A percentile compares a stretch with the other conserved stretches of the same genome.
Conservation (phyloP, 2,329 filamentous ascomycete genomes). For the Aspergillus fijiensis region DNA sequence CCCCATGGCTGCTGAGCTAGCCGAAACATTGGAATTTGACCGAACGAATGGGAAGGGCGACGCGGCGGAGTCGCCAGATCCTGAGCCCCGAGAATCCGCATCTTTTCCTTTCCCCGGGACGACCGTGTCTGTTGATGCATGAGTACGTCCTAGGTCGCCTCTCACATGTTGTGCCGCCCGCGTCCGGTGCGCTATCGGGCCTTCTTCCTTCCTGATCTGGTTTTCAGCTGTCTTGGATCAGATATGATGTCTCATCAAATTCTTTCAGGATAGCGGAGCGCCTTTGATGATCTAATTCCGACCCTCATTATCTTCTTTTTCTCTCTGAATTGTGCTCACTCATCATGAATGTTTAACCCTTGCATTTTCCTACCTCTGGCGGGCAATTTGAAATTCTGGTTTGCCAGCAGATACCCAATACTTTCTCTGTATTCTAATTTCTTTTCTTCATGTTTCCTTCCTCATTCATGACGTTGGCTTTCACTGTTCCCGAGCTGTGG, state of each 20-base stretch:
- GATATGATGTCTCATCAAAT: neutral
- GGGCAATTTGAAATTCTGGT: constrained; percentile 15
- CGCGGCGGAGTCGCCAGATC: constrained; percentile 30
- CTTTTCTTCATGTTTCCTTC: constrained; percentile 1
- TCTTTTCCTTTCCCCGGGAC: constrained; percentile 28
- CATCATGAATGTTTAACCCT: constrained; percentile 1
- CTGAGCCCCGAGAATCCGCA: constrained; percentile 27
- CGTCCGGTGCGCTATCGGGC: neutral
- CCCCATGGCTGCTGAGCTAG: constrained; percentile 47
- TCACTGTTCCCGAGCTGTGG: neutral
- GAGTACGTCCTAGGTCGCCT: constrained; percentile 1
- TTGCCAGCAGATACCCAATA: constrained; percentile 38
- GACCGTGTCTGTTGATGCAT: constrained; percentile 36
- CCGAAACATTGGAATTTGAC: constrained; percentile 47
- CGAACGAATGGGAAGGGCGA: constrained; percentile 39
- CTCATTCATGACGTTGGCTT: neutral
- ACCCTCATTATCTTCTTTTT: constrained; percentile 19
- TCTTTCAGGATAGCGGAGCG: neutral
- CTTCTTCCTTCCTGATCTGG: neutral
- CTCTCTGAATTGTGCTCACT: constrained; percentile 12
- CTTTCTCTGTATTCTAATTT: constrained; percentile 4
- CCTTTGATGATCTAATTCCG: neutral
- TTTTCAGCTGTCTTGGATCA: neutral
- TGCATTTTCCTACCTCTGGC: constrained; percentile 19
- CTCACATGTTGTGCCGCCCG: constrained; percentile 1